Evolutionary conservation across 495 filamentous ascomycete species (phyloP).

Genomic region (Hypomontagnella monticulosa): DNA sequence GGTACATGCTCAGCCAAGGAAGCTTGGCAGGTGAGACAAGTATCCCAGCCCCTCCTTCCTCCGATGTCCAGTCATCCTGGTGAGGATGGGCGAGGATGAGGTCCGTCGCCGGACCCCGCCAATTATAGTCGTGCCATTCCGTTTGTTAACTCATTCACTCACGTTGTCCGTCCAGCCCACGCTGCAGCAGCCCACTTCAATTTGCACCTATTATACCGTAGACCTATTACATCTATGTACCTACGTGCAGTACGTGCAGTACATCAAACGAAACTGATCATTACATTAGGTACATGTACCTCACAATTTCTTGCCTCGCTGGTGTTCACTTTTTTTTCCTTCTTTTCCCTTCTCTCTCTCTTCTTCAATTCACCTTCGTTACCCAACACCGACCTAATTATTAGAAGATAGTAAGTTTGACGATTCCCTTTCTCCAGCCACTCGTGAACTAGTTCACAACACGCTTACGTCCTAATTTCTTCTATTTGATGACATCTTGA

Average conservation of each 20-base stretch:
- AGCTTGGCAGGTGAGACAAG: conserved; percentile 29
- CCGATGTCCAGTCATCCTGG: conserved; percentile 25
- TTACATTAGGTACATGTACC: conserved; percentile 12
- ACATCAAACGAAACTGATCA: not conserved
- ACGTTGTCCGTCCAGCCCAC: conserved; percentile 40
- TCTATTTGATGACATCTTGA: conserved; percentile 35
- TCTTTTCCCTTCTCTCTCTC: conserved; percentile 1
- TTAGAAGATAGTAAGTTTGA: conserved; percentile 33
- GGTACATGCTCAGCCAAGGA: conserved; percentile 31
- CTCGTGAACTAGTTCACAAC: conserved; percentile 12
- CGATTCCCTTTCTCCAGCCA: conserved; percentile 16
- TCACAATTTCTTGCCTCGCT: conserved; percentile 28
- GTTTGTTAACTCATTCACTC: conserved; percentile 30
- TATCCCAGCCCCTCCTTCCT: conserved; percentile 24
- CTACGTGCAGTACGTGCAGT: not conserved
- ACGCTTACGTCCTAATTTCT: conserved; percentile 5
- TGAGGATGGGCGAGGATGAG: too few relatives aligned
- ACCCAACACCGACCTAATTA: conserved; percentile 5
- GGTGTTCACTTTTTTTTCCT: conserved; percentile 20
- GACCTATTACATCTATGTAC: too few relatives aligned
- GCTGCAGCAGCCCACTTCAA: conserved; percentile 28
- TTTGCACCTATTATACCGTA: not conserved
- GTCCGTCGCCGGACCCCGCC: conserved; percentile 44
- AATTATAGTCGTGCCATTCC: conserved; percentile 39
- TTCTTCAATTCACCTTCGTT: conserved; percentile 20